Percentiles rank a stretch among this genome's conserved stretches.
Evolutionary conservation across 371 early-diverging fungal genomes (phyloP).

Genomic region (Paraphysoderma sedebokerense): DNA sequence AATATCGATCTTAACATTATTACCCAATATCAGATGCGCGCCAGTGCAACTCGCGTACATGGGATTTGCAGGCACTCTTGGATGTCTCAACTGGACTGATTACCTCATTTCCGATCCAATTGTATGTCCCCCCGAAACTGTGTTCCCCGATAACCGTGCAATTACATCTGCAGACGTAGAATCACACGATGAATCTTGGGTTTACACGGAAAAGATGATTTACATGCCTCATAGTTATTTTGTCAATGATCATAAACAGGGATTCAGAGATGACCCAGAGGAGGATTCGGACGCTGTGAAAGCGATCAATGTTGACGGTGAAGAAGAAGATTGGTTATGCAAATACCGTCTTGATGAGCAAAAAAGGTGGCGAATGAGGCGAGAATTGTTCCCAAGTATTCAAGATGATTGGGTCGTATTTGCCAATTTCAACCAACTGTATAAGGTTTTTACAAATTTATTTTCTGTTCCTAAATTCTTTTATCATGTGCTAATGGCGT

Average conservation of each 20-base stretch:
- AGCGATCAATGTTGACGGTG: neutral
- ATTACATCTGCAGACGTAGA: neutral
- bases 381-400: conserved; percentile 64
- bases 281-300: conserved; percentile 6
- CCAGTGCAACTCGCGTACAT: conserved; percentile 79
- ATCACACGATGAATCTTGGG: conserved; percentile 26
- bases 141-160: conserved; percentile 42
- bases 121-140: conserved; percentile 69
- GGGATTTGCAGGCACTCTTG: conserved; percentile 86
- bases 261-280: conserved; percentile 65
- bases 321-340: neutral
- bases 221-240: conserved; percentile 86
- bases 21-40: too few relatives aligned
- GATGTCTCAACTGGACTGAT: conserved; percentile 71
- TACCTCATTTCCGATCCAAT: conserved; percentile 77
- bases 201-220: conserved; percentile 76
- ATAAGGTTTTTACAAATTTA: conserved; percentile 43
- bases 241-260: conserved; percentile 73
- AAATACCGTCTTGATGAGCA: conserved; percentile 62
- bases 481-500: conserved; percentile 3
- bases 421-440: conserved; percentile 89
- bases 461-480: neutral
- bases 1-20: too few relatives aligned
- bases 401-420: conserved; percentile 68
- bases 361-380: conserved; percentile 65